Evolutionary conservation across 2,329 filamentous ascomycete species (phyloP), one percentile per base, ranked within the genome.

Genomic region (Xylaria sp.): DNA sequence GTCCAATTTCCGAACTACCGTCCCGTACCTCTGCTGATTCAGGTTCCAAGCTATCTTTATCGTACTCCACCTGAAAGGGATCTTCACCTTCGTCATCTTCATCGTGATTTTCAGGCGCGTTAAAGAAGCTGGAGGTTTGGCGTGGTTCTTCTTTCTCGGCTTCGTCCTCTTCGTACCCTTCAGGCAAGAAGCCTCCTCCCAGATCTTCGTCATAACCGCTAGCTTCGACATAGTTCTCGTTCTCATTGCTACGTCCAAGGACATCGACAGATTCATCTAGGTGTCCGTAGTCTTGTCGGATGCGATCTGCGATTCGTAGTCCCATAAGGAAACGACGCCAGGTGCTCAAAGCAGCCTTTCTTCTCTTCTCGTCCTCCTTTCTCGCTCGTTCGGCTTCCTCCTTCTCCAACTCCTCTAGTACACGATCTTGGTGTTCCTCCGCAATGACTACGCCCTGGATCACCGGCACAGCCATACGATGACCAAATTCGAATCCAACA

Each of bases 401-500:
- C 59, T 88, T 89, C 40, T 87, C 85, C 80, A 96, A 91, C 65
- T 94, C 90, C 72, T 92, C 90, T 74, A 92, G 87, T 0, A 97
- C 84, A 35, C 85, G 74, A 15, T 89, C 87, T 63, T 91, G 86
- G 68, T 97, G 84, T 76, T 96, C 94, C 65, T 88, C 85, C 0
- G 94, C 92, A 1, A 97, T 86, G 0, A 99, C 93, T 0, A 97
- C 92, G 0, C 94, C 95, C 57, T 92, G 90, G 28, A 98, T 90
- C 0, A 97, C 88, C 0, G 95, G 95, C 0, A 98, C 92, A 4
- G 95, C 95, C 84, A 95, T 94, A 63, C 95, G 90, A 70, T 95
- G 90, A 0, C 94, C 94, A 74, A 98, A 99, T 73, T 99, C 95
- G 74, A 99, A 99, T 1, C 92, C 95, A 0, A 94, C 94, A 2